phyloP scores from a whole-genome alignment of 768 basidiomycete genomes.

The Flagelloscypha sp. region DNA sequence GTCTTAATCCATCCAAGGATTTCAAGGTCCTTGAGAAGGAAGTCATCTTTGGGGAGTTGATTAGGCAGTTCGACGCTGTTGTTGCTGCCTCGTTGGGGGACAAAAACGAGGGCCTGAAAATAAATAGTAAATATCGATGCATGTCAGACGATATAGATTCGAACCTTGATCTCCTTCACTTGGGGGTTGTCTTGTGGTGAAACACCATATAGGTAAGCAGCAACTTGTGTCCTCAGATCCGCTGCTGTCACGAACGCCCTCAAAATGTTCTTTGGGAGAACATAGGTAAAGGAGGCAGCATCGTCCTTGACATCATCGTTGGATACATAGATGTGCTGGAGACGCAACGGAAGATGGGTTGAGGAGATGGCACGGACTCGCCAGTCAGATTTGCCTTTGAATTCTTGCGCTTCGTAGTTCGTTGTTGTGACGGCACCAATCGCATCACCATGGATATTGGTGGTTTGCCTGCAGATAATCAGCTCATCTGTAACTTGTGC shows the following conservation, averaged over 20 bases:
- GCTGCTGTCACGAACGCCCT: slow-evolving; percentile 89
- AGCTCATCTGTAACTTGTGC: slow-evolving; percentile 5
- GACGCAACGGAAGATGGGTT: slow-evolving; percentile 89
- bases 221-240: slow-evolving; percentile 93
- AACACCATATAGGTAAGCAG: slow-evolving; percentile 86
- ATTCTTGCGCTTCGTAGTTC: slow-evolving; percentile 97
- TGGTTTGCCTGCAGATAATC: slow-evolving; percentile 60
- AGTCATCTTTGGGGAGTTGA: slow-evolving; percentile 90
- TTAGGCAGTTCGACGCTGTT: slow-evolving; percentile 87
- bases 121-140: slow-evolving; percentile 2
- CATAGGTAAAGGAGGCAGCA: slow-evolving; percentile 88
- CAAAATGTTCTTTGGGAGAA: slow-evolving; percentile 94
- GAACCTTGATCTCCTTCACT: slow-evolving; percentile 93
- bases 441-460: slow-evolving; percentile 93
- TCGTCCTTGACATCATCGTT: slow-evolving; percentile 99
- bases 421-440: slow-evolving; percentile 96
- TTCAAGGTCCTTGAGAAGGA: slow-evolving; percentile 90
- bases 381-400: slow-evolving; percentile 99
- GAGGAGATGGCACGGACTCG: slow-evolving; percentile 96
- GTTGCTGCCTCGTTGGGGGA: slow-evolving; percentile 96
- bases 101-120: slow-evolving; percentile 76
- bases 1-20: slow-evolving; percentile 97
- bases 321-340: slow-evolving; percentile 98
- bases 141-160: slow-evolving; percentile 5
- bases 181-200: slow-evolving; percentile 95